Evolutionary conservation across 345 rosid genomes (phyloP).

Genomic region (Isatis tinctoria): DNA sequence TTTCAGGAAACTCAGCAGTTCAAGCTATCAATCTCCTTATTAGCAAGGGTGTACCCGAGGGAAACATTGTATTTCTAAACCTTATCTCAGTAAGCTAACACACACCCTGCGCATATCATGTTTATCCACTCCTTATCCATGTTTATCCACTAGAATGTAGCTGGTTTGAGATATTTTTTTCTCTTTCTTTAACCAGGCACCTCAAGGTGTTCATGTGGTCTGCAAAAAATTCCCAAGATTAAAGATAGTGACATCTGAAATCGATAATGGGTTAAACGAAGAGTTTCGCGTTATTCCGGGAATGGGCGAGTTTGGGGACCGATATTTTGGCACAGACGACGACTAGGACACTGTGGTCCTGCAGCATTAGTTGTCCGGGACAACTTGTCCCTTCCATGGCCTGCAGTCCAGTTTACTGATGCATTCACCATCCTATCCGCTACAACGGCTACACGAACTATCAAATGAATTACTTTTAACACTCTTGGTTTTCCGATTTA

Average conservation of each 20-base stretch:
- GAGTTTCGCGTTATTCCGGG: conserved; percentile 97
- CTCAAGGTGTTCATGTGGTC: conserved; percentile 97
- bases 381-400: conserved; percentile 20
- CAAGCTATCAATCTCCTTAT: conserved; percentile 83
- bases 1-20: conserved; percentile 91
- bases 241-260: conserved; percentile 98
- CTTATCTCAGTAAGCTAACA: conserved; percentile 71
- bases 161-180: conserved; percentile 13
- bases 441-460: conserved; percentile 11
- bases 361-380: conserved; percentile 17
- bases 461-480: conserved; percentile 13
- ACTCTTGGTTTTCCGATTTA: conserved; percentile 15
- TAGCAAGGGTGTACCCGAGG: conserved; percentile 88
- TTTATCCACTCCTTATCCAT: not conserved
- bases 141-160: conserved; percentile 25
- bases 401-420: conserved; percentile 6
- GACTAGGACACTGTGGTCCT: conserved; percentile 41
- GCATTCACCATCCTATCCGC: conserved; percentile 18
- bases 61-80: conserved; percentile 92
- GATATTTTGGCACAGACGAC: conserved; percentile 95
- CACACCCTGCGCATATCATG: not conserved
- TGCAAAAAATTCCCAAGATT: conserved; percentile 86
- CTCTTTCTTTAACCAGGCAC: conserved; percentile 56
- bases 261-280: conserved; percentile 79
- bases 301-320: conserved; percentile 97